A percentile compares a stretch with the other conserved stretches of the same genome.
Conservation (phyloP, 768 basidiomycete genomes). For the Russula dissimulans region DNA sequence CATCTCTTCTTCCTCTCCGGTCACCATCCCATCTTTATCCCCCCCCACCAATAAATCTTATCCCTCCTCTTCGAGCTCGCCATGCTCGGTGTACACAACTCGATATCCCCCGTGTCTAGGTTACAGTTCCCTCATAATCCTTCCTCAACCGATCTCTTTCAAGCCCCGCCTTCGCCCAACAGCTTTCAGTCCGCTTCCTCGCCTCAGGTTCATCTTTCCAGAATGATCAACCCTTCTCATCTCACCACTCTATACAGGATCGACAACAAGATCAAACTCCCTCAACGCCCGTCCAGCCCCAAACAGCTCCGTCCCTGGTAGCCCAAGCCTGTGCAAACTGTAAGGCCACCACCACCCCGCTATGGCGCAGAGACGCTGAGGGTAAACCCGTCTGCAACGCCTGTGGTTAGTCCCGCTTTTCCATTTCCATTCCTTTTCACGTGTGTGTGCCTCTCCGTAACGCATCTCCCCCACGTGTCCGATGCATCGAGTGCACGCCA, state of each 20-base stretch:
- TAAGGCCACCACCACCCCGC: conserved; percentile 66
- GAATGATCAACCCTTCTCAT: conserved; percentile 11
- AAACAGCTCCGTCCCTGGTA: not conserved
- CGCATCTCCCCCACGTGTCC: conserved; percentile 32
- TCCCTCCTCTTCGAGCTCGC: not conserved
- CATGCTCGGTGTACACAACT: conserved; percentile 16
- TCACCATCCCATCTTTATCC: conserved; percentile 2
- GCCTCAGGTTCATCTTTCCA: conserved; percentile 11
- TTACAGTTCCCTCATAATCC: conserved; percentile 17
- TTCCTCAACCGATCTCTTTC: conserved; percentile 15
- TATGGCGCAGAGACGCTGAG: conserved; percentile 75
- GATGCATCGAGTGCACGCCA: conserved; percentile 6
- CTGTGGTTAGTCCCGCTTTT: conserved; percentile 58
- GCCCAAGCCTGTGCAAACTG: conserved; percentile 53
- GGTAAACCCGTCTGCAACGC: conserved; percentile 85
- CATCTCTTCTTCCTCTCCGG: conserved; percentile 9
- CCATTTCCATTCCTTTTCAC: conserved; percentile 28
- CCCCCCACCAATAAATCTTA: not conserved
- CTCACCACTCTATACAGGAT: conserved; percentile 12
- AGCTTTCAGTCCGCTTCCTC: conserved; percentile 14
- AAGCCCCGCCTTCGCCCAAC: conserved; percentile 10
- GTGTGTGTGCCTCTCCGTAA: conserved; percentile 25
- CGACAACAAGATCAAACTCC: conserved; percentile 6
- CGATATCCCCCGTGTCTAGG: conserved; percentile 17
- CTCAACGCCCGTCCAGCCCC: conserved; percentile 12